These are phyloP conservation scores for Violaceomyces palustris DNA, from an alignment of 1,284 basidiomycete genomes.

Conservation along the genomic window DNA sequence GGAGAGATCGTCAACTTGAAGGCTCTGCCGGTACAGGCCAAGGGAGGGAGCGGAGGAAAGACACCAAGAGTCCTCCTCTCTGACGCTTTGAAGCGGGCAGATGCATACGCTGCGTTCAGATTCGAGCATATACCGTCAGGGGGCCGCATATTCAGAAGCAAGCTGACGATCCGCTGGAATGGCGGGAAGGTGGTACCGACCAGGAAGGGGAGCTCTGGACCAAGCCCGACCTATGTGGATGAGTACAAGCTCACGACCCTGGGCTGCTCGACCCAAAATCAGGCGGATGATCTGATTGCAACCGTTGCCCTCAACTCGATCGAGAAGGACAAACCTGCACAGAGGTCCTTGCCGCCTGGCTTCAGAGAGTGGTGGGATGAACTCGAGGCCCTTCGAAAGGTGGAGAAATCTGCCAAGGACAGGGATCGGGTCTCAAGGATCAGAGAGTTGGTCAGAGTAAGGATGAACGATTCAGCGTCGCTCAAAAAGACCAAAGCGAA, in stretches of 20 bases:
- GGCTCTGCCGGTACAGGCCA: slow-evolving; percentile 32
- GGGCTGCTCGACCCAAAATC: slow-evolving; percentile 69
- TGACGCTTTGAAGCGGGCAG: slow-evolving; percentile 54
- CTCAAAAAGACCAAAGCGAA: slow-evolving; percentile 30
- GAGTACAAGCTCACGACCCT: slow-evolving; percentile 79
- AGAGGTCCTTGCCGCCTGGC: slow-evolving; percentile 64
- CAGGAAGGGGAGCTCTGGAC: slow-evolving; percentile 55
- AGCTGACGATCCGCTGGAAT: slow-evolving; percentile 43
- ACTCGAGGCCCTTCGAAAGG: slow-evolving; percentile 66
- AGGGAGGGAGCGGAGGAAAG: slow-evolving; percentile 36
- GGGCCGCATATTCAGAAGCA: slow-evolving; percentile 33
- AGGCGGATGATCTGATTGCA: slow-evolving; percentile 87
- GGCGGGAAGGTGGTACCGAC: slow-evolving; percentile 37
- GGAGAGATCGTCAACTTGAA: slow-evolving; percentile 21
- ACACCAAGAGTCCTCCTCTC: slow-evolving; percentile 41
- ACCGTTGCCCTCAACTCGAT: slow-evolving; percentile 70
- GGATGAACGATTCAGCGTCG: slow-evolving; percentile 55
- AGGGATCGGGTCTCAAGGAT: slow-evolving; percentile 59
- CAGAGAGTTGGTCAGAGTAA: slow-evolving; percentile 62
- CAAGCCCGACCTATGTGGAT: slow-evolving; percentile 55
- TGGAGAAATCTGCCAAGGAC: slow-evolving; percentile 64
- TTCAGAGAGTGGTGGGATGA: slow-evolving; percentile 93
- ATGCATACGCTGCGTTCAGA: slow-evolving; percentile 69
- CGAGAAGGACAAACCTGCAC: slow-evolving; percentile 46
- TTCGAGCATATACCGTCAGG: slow-evolving; percentile 56